A percentile compares a stretch with the other conserved stretches of the same genome.
Evolutionary conservation across 352 stramenopile species (phyloP).

Genomic region (Blastocystis sp.): DNA sequence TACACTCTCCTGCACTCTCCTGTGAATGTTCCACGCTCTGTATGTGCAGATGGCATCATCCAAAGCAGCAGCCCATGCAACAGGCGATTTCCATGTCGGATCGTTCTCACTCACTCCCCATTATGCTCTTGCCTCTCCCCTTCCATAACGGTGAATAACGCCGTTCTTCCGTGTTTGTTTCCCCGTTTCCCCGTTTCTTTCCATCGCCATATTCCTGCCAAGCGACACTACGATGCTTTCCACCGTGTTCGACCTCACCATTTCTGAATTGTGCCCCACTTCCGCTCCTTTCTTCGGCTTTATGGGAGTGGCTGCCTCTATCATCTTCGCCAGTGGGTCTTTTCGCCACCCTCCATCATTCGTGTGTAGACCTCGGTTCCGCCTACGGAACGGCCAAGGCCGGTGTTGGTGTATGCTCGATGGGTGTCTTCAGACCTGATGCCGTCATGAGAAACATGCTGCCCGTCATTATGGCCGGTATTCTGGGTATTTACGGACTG

Average conservation of each 20-base stretch:
- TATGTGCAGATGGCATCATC: too few relatives aligned
- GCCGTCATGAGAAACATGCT: constrained; percentile 97
- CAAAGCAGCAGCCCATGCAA: too few relatives aligned
- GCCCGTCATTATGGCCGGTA: constrained; percentile 93
- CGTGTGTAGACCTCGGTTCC: constrained; percentile 84
- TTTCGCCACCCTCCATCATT: constrained; percentile 66
- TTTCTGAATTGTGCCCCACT: constrained; percentile 90
- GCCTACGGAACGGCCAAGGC: constrained; percentile 94
- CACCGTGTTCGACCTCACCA: constrained; percentile 67
- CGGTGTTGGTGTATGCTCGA: constrained; percentile 89
- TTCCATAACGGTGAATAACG: background rate
- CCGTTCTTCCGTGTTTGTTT: background rate
- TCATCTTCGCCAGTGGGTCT: constrained; percentile 85
- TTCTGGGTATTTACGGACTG: constrained; percentile 84
- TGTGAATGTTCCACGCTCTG: too few relatives aligned
- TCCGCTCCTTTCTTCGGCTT: constrained; percentile 99
- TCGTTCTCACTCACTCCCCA: background rate
- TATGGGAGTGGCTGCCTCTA: constrained; percentile 90
- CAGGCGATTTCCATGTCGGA: background rate
- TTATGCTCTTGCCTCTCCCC: background rate
- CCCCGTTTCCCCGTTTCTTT: background rate
- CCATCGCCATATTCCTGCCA: background rate
- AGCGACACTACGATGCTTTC: constrained; percentile 31
- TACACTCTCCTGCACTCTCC: background rate
- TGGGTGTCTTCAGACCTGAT: constrained; percentile 89